phyloP scores from a whole-genome alignment of 768 basidiomycete genomes.

The Kwoniella shandongensis region DNA sequence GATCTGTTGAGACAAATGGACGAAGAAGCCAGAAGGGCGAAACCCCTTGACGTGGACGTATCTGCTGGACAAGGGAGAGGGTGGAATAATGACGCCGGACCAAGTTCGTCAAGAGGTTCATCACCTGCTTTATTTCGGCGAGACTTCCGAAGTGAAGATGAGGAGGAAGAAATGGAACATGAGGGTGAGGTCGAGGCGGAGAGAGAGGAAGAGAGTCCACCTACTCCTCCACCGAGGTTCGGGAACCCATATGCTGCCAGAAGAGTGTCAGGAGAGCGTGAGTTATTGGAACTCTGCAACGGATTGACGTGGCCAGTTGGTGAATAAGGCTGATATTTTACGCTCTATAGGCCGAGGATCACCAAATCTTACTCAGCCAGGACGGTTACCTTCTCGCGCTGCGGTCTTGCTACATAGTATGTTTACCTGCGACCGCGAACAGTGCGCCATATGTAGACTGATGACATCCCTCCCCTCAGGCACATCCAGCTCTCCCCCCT shows the following conservation, averaged over 20 bases:
- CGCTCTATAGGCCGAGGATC: background rate
- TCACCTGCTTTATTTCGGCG: background rate
- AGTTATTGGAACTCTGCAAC: slow-evolving; percentile 2
- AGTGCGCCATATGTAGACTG: background rate
- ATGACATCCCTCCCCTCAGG: background rate
- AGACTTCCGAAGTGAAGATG: background rate
- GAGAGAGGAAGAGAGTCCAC: slow-evolving; percentile 36
- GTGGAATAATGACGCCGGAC: background rate
- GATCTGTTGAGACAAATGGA: slow-evolving; percentile 30
- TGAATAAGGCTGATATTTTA: background rate
- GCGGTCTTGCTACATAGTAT: slow-evolving; percentile 30
- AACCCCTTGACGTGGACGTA: slow-evolving; percentile 1
- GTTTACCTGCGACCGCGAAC: background rate
- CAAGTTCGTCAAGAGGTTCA: too few species aligned
- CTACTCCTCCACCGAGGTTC: slow-evolving; percentile 41
- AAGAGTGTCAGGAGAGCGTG: slow-evolving; percentile 5
- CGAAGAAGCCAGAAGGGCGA: slow-evolving; percentile 9
- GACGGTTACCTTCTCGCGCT: slow-evolving; percentile 14
- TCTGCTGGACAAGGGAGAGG: background rate
- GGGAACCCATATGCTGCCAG: slow-evolving; percentile 30
- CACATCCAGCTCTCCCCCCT: slow-evolving; percentile 14
- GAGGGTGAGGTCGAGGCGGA: slow-evolving; percentile 5
- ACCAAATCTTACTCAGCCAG: slow-evolving; percentile 5
- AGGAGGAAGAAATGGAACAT: background rate
- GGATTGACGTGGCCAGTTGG: background rate